A percentile compares a stretch with the other conserved stretches of the same genome.
phyloP scores from a whole-genome alignment of 2,329 filamentous ascomycete genomes.

The Phialophora chinensis region DNA sequence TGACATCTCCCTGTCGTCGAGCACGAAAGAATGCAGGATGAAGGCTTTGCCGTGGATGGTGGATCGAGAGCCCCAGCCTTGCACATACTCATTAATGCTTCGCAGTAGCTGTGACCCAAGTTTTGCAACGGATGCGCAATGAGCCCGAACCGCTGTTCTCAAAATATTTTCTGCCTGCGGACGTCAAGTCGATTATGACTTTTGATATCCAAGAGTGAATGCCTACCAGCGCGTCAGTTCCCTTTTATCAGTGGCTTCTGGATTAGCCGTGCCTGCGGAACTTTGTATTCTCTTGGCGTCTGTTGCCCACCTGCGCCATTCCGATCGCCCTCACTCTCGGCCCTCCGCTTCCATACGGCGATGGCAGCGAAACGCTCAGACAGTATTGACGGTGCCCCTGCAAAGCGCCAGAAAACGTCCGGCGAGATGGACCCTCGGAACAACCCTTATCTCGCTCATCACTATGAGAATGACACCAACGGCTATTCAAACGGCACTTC shows the following conservation, averaged over 20 bases:
- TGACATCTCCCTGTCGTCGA: background rate
- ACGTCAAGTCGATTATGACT: background rate
- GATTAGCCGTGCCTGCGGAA: background rate
- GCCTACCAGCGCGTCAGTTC: background rate
- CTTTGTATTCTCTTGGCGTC: background rate
- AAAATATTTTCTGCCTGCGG: conserved; percentile 18
- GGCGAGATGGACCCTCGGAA: conserved; percentile 59
- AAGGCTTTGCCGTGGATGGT: background rate
- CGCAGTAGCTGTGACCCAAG: background rate
- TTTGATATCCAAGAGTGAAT: background rate
- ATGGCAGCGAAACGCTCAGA: conserved; percentile 39
- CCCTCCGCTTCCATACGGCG: background rate
- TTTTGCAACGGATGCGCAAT: background rate
- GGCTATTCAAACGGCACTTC: conserved; percentile 45
- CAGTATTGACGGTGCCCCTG: conserved; percentile 49
- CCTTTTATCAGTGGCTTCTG: background rate
- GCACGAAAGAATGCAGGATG: background rate
- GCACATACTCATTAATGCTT: background rate
- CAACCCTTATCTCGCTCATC: conserved; percentile 93
- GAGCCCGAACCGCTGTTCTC: background rate
- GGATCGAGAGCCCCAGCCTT: background rate
- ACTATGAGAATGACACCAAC: conserved; percentile 64
- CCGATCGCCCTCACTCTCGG: background rate
- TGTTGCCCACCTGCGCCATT: background rate
- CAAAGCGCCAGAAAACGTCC: conserved; percentile 62